phyloP scores from a whole-genome alignment of 345 rosid species.

The Noccaea bulbosa region DNA sequence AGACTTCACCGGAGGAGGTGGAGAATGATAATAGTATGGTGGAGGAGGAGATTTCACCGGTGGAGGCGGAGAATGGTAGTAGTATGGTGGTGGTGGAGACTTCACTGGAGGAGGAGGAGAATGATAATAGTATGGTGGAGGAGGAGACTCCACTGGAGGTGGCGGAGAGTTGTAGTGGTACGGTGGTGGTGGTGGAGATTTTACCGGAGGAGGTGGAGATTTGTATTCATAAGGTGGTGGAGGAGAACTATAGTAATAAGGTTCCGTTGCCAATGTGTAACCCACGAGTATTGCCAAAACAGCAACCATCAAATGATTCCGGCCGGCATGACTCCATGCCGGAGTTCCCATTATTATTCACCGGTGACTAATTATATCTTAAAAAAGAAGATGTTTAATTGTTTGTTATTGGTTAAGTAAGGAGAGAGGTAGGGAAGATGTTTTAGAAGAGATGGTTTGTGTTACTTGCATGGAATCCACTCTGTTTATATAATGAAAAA shows the following conservation, averaged over 20 bases:
- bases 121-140: conserved; percentile 26
- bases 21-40: conserved; percentile 44
- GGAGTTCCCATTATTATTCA: conserved; percentile 38
- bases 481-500: conserved; percentile 27
- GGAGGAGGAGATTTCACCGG: conserved; percentile 40
- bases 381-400: background rate
- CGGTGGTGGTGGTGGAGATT: conserved; percentile 41
- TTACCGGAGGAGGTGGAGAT: conserved; percentile 45
- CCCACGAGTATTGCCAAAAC: conserved; percentile 34
- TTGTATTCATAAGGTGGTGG: conserved; percentile 47
- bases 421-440: conserved; percentile 11
- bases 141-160: conserved; percentile 49
- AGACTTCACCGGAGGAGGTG: conserved; percentile 45
- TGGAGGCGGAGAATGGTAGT: conserved; percentile 49
- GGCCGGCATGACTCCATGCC: conserved; percentile 35
- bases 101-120: conserved; percentile 32
- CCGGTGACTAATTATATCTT: conserved; percentile 1
- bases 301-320: conserved; percentile 27
- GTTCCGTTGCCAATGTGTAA: conserved; percentile 34
- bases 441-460: conserved; percentile 32
- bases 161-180: conserved; percentile 52
- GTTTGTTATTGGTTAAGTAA: background rate
- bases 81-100: conserved; percentile 34
- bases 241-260: conserved; percentile 49
- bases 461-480: conserved; percentile 20